Evolutionary conservation across 495 filamentous ascomycete species (phyloP), one percentile per base, ranked within the genome.

Genomic region (Trichoderma asperelloides): DNA sequence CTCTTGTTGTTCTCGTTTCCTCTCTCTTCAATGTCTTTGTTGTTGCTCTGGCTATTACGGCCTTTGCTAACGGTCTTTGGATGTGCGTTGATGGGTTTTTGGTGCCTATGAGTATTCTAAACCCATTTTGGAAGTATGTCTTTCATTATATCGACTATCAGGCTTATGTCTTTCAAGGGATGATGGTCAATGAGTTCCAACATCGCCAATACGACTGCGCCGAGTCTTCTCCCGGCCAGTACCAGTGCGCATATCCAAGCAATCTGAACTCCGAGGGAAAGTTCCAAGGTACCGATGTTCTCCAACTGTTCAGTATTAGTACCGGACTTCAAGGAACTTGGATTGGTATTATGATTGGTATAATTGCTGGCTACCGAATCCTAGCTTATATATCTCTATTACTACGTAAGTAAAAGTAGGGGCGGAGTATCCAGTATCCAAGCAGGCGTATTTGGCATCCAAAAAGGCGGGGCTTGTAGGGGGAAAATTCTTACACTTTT

Each of bases 111-210:
- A 84, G 76, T 0, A 82, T 88, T 9, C 77, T 95, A 55, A 95
- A 95, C 73, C 84, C 85, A 12, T 95, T 95, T 68, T 95, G 89
- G 87, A 84, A 85, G 73, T 95, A 94, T 73, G 89, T 90, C 1
- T 92, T 93, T 70, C 86, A 90, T 69, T 93, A 90, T 72, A 93
- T 92, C 72, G 89, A 94, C 71, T 93, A 92, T 71, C 89, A 92
- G 78, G 81, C 85, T 23, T 94, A 91, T 70, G 91, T 93, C 41
- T 94, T 95, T 80, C 88, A 91, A 69, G 91, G 91, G 18, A 93
- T 95, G 91, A 91, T 95, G 90, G 85, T 93, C 28, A 94, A 93
- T 72, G 90, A 95, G 76, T 93, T 95, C 72, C 76, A 74, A 0
- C 43, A 85, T 16, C 75, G 90, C 2, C 81, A 70, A 12, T 95